Evolutionary conservation across 768 basidiomycete genomes (phyloP).

Genomic region (Pluteus cervinus): DNA sequence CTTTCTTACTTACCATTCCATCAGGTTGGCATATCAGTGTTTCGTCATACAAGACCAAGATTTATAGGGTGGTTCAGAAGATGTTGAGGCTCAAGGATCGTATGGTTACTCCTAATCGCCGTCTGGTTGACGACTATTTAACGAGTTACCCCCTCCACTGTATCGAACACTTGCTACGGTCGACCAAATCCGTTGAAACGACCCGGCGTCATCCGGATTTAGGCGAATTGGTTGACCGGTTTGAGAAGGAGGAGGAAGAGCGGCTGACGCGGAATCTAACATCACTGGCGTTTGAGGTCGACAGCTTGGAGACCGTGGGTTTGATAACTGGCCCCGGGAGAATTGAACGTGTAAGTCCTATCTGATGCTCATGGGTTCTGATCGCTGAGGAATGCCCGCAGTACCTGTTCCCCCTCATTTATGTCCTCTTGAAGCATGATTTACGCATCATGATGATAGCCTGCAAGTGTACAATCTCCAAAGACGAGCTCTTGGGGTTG

Average conservation of each 20-base stretch:
- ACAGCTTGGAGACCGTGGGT: conserved; percentile 9
- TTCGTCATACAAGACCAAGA: conserved; percentile 14
- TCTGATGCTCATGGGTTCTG: background rate
- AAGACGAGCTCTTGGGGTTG: too few relatives aligned
- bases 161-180: conserved; percentile 15
- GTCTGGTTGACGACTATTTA: conserved; percentile 11
- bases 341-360: conserved; percentile 11
- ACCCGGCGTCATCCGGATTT: conserved; percentile 1
- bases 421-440: conserved; percentile 8
- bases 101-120: conserved; percentile 9
- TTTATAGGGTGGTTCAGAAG: conserved; percentile 11
- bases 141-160: conserved; percentile 5
- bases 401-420: conserved; percentile 10
- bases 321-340: conserved; percentile 15
- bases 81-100: conserved; percentile 9
- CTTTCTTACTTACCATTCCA: too few relatives aligned
- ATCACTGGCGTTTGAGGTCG: conserved; percentile 10
- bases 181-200: conserved; percentile 8
- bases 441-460: conserved; percentile 11
- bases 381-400: background rate
- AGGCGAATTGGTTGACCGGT: background rate
- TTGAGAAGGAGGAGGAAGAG: conserved; percentile 8
- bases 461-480: too few relatives aligned
- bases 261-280: conserved; percentile 8
- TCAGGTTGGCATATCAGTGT: conserved; percentile 14